These are phyloP conservation scores for Paramecium primaurelia DNA, from an alignment of 73 alveolate genomes.

Conservation along the genomic window DNA sequence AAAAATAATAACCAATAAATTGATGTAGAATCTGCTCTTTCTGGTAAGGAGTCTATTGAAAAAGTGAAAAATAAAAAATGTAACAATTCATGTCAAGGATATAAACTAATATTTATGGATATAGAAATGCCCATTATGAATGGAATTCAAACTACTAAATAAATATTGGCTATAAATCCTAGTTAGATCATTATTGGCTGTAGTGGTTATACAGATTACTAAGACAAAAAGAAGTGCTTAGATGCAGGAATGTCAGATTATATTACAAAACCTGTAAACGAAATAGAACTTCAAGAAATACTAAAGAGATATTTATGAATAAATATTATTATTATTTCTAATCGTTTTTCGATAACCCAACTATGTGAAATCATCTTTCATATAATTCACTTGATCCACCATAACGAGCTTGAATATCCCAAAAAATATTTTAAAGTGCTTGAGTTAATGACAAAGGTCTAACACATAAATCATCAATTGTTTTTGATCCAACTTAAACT, in stretches of 20 bases:
- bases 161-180: background rate
- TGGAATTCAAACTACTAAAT: conserved; percentile 48
- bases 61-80: background rate
- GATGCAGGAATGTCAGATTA: conserved; percentile 47
- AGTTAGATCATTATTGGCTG: conserved; percentile 30
- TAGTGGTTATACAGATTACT: conserved; percentile 34
- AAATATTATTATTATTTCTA: background rate
- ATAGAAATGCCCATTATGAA: conserved; percentile 47
- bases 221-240: conserved; percentile 24
- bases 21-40: conserved; percentile 8
- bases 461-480: conserved; percentile 62
- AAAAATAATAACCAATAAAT: background rate
- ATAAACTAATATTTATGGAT: conserved; percentile 53
- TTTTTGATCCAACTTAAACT: conserved; percentile 40
- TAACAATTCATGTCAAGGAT: background rate
- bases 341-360: background rate
- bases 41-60: conserved; percentile 44
- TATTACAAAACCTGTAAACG: conserved; percentile 22
- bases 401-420: conserved; percentile 40
- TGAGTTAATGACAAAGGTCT: conserved; percentile 66
- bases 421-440: background rate
- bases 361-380: background rate
- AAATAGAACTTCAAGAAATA: background rate
- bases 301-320: background rate
- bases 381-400: conserved; percentile 8